Evolutionary conservation across 805 yeast species (phyloP), one percentile per base, ranked within the genome.

Genomic region (Candida rishiriensis): DNA sequence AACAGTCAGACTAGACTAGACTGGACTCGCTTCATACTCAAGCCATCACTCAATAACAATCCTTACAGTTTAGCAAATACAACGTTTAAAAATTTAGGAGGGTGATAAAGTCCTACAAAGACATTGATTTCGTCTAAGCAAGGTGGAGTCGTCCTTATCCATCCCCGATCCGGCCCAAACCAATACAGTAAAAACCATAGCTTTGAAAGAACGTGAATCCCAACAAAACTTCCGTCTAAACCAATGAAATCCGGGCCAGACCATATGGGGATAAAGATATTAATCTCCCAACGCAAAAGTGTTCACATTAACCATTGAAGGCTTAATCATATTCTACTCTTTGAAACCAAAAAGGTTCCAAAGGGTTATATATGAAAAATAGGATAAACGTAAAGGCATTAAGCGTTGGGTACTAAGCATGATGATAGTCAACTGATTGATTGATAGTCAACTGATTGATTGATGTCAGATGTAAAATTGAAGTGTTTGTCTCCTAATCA

Each of bases 81-180:
- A 9, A 38, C n/a, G 17, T 14, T 30, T 16, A 29, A 13, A 32
- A 40, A 52, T 54, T 44, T 55, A 53, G 57, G 57, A 55, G 48
- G 59, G 59, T 53, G 57, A 53, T 55, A 53, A 48, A 21, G 59
- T 55, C 55, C 59, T 52, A 46, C 44, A 46, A 43, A 49, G 53
- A 54, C 53, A 50, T 43, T n/a, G 40, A 35, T 26, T 15, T 32
- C 43, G 51, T 55, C 54, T 43, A 44, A 49, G 44, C 56, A 55
- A 50, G 54, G 59, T 55, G 59, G 59, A 55, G 57, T 53, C 52
- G 41, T 55, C 57, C 57, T 55, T 30, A 40, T 21, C 32, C 30
- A 32, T 18, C 34, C 21, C 29, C 16, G 26, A n/a, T 14, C 32
- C 33, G 45, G 43, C 40, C 32, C 42, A 39, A 37, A 10, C 26